phyloP scores from a whole-genome alignment of 73 alveolate genomes.

The Paraurostyla sp. region DNA sequence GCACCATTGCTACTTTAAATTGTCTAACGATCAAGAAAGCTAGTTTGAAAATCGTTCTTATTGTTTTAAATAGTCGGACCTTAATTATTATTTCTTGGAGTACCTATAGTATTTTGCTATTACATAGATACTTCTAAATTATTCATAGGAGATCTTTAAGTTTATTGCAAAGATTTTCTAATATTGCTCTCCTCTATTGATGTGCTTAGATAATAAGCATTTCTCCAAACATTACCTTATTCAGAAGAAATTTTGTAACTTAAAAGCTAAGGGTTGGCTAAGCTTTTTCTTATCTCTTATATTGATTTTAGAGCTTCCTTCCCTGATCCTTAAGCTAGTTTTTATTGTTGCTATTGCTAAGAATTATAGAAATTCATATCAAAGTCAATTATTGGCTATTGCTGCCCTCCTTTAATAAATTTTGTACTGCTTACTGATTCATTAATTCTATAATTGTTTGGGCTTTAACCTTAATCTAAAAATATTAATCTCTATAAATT shows the following conservation, averaged over 20 bases:
- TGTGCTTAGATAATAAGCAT: slow-evolving; percentile 69
- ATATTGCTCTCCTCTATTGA: slow-evolving; percentile 57
- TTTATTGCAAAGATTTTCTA: not conserved
- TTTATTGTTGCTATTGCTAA: not conserved
- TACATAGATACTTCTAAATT: no score
- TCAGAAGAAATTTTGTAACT: slow-evolving; percentile 29
- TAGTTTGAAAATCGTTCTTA: no score
- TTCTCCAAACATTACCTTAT: slow-evolving; percentile 66
- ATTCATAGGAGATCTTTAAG: not conserved
- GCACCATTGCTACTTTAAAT: no score
- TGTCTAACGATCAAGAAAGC: no score
- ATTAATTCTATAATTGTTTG: not conserved
- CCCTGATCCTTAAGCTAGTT: slow-evolving; percentile 13
- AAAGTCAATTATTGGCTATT: not conserved
- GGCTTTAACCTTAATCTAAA: no score
- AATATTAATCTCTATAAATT: no score
- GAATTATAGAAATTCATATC: slow-evolving; percentile 23
- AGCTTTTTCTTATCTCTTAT: slow-evolving; percentile 1
- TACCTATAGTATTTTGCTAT: not conserved
- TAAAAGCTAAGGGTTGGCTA: slow-evolving; percentile 28
- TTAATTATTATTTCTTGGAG: slow-evolving; percentile 5
- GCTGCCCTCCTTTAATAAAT: not conserved
- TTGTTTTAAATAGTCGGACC: not conserved
- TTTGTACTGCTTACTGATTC: not conserved
- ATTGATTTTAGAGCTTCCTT: slow-evolving; percentile 51